Evolutionary conservation across 306 rosid species (phyloP), one percentile per base, ranked within the genome.

Genomic region (Cicer cuneatum): DNA sequence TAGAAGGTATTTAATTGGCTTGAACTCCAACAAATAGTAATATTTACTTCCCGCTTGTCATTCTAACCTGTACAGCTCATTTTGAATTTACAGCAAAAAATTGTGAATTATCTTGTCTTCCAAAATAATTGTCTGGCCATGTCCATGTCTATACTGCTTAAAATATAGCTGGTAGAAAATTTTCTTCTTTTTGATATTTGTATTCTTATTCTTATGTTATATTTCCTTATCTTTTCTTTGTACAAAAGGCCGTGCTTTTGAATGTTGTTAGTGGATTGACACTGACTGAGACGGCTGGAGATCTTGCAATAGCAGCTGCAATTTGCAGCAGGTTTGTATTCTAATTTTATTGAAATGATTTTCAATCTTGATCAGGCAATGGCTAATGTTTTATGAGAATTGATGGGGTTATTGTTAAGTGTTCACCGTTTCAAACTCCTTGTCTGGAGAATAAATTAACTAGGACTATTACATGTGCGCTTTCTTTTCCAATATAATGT

Each of bases 301-400:
- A 94, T 88, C 96, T 94, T 78, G 97, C 98, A 15, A 66, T 94
- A 77, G 98, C 98, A 4, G 92, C 86, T 69, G 97, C 98, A 78
- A 91, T 94, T 70, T 94, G 98, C 86, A 94, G 98, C 98, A 94
- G 98, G 98, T 84, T 78, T 64, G 79, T 49, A 24, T 76, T 76
- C 72, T 78, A 72, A 18, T 42, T 78, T 78, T 7, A 39, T 54
- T 60, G n/a, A 80, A 64, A 66, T 72, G 45, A 67, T 51, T 29
- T 71, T 79, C 39, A 7, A 2, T 24, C 71, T 60, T 52, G 45
- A 45, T 52, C 21, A 62, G 66, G 67, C 47, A 52, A 63, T 69
- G 45, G 53, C 53, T 33, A 46, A 60, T 66, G 21, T 52, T 37
- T 66, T 21, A 46, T 41, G 48, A 16, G 56, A 51, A 57, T 75